Evolutionary conservation across 2,329 filamentous ascomycete species (phyloP).

Genomic region (Exserohilum turcica): DNA sequence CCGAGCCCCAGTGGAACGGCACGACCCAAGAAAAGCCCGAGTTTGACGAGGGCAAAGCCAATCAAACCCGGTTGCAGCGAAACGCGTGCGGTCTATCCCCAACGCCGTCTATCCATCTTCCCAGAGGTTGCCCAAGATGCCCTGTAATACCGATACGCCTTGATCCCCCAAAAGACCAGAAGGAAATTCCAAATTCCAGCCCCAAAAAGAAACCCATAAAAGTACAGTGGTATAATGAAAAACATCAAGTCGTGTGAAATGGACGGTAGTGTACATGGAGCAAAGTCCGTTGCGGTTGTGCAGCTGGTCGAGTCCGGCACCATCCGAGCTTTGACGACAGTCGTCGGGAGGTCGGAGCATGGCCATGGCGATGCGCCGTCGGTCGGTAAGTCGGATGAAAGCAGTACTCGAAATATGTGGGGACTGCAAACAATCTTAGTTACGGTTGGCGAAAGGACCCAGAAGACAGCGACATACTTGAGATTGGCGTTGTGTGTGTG

Average conservation of each 20-base stretch:
- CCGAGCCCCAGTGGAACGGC: neutral
- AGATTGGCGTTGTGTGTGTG: neutral
- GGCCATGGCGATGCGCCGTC: no score
- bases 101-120: constrained; percentile 20
- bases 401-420: neutral
- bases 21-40: constrained; percentile 3
- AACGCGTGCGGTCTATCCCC: constrained; percentile 9
- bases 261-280: neutral
- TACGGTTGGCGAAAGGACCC: neutral
- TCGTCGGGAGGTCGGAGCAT: no score
- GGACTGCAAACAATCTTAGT: constrained; percentile 21
- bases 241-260: constrained; percentile 6
- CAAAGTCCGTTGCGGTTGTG: neutral
- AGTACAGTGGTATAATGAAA: constrained; percentile 14
- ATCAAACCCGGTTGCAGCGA: constrained; percentile 5
- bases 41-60: constrained; percentile 5
- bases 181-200: constrained; percentile 6
- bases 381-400: neutral
- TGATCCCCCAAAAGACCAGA: constrained; percentile 13
- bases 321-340: neutral
- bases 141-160: constrained; percentile 18
- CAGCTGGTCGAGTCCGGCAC: no score
- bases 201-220: constrained; percentile 5
- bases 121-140: constrained; percentile 12
- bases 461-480: constrained; percentile 12